Evolutionary conservation across 768 basidiomycete genomes (phyloP), one percentile per base, ranked within the genome.

Genomic region (Leucocoprinus leucothites): DNA sequence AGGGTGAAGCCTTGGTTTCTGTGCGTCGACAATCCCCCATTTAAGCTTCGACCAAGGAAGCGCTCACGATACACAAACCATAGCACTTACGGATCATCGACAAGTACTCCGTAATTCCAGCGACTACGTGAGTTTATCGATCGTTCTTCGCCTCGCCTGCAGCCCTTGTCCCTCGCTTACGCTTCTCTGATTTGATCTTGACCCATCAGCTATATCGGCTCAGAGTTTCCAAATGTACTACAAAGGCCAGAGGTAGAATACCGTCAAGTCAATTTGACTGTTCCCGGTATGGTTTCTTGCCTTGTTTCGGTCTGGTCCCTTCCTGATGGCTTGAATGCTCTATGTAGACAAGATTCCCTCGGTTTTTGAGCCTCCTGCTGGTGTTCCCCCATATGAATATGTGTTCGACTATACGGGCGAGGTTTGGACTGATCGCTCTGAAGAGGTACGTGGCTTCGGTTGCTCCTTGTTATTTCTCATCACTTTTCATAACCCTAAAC

Each of bases 401-500:
- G 87, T 94, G 19, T 93, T 93, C 67, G 92, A 94, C 72, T 82
- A 87, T 61, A 87, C 89, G 2, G 92, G 92, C 41, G 91, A 94
- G 68, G 74, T 89, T 54, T 80, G 81, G 53, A 79, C 80, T 62
- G 89, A 91, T 69, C 81, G 90, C 45, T 80, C 82, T 26, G 89
- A 91, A 67, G 73, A 84, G 77, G 90, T 89, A 66, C 51, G 81
- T 70, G 43, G 44, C 36, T 21, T 43, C 22, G 40, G 48, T 57
- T 46, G 48, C 56, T 46, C 43, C 31, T 35, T 40, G 51, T 48
- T 45, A 54, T 50, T 8, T 51, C 52, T 58, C 38, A 58, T 11
- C 11, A 5, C 31, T 31, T n/a, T n/a, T n/a, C n/a, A n/a, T n/a
- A n/a, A 51, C 41, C 41, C 41, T 51, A 28, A 34, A 24, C 18